Conservation (phyloP, 108 stramenopile genomes). For the Skeletonema potamos region DNA sequence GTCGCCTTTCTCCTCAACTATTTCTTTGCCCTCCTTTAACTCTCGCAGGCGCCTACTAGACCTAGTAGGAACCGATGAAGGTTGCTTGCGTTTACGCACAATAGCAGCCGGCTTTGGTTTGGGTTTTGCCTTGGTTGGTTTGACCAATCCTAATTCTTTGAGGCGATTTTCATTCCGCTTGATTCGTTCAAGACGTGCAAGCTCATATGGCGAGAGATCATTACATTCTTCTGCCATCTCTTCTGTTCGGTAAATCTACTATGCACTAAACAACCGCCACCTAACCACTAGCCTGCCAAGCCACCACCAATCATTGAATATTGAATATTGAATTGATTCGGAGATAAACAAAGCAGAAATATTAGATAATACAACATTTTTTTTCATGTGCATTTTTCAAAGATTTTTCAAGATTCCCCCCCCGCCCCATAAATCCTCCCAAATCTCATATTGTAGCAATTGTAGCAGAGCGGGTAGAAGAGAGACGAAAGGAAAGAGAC, state of each 20-base stretch:
- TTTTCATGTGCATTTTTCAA: too few relatives aligned
- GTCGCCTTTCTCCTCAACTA: background rate
- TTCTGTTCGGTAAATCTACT: background rate
- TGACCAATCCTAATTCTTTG: slow-evolving; percentile 18
- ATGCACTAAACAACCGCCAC: too few relatives aligned
- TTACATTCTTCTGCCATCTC: background rate
- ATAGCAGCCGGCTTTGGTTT: background rate
- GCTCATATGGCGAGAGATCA: slow-evolving; percentile 37
- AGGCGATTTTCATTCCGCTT: slow-evolving; percentile 27
- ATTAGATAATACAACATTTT: too few relatives aligned
- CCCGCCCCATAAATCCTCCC: too few relatives aligned
- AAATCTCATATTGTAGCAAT: too few relatives aligned
- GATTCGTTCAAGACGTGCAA: slow-evolving; percentile 31
- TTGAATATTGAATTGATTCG: too few relatives aligned
- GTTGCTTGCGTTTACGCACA: background rate
- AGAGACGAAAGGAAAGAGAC: too few relatives aligned
- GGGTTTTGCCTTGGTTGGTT: background rate
- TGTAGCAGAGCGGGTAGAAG: too few relatives aligned
- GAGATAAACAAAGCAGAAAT: too few relatives aligned
- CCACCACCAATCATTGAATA: too few relatives aligned
- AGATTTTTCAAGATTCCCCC: too few relatives aligned
- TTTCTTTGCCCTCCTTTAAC: slow-evolving; percentile 10
- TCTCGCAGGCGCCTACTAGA: slow-evolving; percentile 22
- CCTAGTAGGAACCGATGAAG: slow-evolving; percentile 12
- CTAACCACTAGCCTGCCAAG: too few relatives aligned